Evolutionary conservation across 2,329 filamentous ascomycete genomes (phyloP), one percentile per base, ranked within the genome.

Genomic region (Sarocladium oryzae): DNA sequence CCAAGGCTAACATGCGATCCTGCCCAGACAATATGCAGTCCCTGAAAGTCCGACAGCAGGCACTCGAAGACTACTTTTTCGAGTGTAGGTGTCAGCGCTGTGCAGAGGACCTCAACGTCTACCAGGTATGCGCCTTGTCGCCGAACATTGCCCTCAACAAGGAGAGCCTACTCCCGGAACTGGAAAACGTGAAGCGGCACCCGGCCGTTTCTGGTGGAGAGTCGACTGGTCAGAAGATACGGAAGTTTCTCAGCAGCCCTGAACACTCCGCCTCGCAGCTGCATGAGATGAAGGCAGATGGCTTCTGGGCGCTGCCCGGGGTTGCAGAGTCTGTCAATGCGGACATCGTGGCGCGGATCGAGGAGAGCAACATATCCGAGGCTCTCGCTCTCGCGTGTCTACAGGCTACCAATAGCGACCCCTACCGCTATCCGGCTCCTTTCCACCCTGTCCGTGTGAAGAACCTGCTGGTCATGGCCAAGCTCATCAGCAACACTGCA

Each of bases 361-460:
- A 72, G 48, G 61, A 66, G 30, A 62, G 63, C 2, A 71, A 73
- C 54, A 70, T 70, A 20, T 60, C 68, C 10, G 69, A 68, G 35
- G 70, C 71, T 1, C 67, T 82, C 3, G 69, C 71, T 13, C 59
- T 77, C 6, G 64, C 71, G 1, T 76, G 76, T 55, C 72, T 82
- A 20, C 57, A 73, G 0, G 71, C 74, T 4, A 65, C 72, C 4
- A 61, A 70, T 20, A 69, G 72, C 56, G 75, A 82, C 28, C 74
- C 79, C 0, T 76, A 74, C 58, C 73, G 71, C 37, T 69, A 71
- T 50, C 66, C 72, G 11, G 70, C 74, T 51, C 75, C 77, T 0
- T 80, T 79, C 57, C 69, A 75, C 43, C 70, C 71, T 0, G 66
- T 69, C 23, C 68, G 81, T 21, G 65, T 79, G 24, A 78, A 77